Conservation (phyloP, 2,329 filamentous ascomycete genomes). For the Dactylellina parvicollis region DNA sequence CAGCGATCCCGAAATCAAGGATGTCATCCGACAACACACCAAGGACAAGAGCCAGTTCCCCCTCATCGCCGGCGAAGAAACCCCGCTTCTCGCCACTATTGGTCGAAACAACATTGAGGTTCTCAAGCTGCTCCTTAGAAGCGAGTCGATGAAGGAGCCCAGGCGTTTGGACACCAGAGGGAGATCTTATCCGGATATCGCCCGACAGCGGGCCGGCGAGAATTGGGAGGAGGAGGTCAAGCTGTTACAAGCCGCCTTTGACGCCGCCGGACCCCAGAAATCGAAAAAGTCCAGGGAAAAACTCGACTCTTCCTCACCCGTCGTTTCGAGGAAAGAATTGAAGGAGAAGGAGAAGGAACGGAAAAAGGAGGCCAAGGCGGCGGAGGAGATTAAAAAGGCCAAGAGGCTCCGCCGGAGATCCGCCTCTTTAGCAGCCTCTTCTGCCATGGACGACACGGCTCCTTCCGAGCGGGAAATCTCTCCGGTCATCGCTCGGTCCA, state of each 20-base stretch:
- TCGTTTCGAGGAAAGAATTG: constrained; percentile 34
- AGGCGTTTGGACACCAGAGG: constrained; percentile 77
- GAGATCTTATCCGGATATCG: constrained; percentile 86
- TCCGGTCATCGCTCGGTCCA: constrained; percentile 42
- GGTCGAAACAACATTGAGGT: constrained; percentile 87
- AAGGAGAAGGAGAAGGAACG: constrained; percentile 35
- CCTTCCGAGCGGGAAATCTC: constrained; percentile 48
- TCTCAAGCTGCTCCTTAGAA: constrained; percentile 78
- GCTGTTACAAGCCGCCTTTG: constrained; percentile 78
- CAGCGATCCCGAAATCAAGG: constrained; percentile 66
- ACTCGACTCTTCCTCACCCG: constrained; percentile 43
- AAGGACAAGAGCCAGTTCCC: constrained; percentile 55
- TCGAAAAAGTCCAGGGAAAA: constrained; percentile 35
- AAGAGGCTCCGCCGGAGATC: constrained; percentile 47
- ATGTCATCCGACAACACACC: constrained; percentile 53
- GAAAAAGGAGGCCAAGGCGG: constrained; percentile 38
- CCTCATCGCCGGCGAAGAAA: constrained; percentile 75
- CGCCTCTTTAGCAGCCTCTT: constrained; percentile 39
- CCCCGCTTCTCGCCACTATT: constrained; percentile 92
- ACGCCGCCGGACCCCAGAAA: constrained; percentile 62
- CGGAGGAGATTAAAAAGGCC: constrained; percentile 44
- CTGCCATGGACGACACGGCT: constrained; percentile 46
- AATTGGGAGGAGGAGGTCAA: constrained; percentile 90
- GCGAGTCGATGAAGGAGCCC: constrained; percentile 75
- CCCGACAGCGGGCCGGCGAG: constrained; percentile 81